Evolutionary conservation across 2,329 filamentous ascomycete species (phyloP).

Genomic region (Cladosporium sp.): DNA sequence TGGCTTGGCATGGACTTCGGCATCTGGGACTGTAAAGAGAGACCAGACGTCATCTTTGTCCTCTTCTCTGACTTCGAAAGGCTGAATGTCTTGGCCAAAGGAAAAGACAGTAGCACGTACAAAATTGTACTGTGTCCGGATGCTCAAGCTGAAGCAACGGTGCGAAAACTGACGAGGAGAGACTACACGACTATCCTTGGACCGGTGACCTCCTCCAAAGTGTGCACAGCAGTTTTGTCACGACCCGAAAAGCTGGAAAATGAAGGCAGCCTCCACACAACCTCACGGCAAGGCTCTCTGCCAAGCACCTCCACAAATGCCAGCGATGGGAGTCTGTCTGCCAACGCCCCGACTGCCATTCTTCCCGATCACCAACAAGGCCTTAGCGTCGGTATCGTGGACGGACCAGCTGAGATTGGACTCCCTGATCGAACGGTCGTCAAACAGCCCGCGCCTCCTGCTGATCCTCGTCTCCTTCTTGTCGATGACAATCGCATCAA

Average conservation of each 20-base stretch:
- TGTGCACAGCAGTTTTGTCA: not conserved
- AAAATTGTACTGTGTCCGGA: conserved; percentile 6
- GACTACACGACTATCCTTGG: not conserved
- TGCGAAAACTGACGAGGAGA: not conserved
- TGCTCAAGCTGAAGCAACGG: not conserved
- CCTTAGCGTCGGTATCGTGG: not conserved
- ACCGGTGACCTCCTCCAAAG: conserved; percentile 2
- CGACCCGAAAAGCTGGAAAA: not conserved
- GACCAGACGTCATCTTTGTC: not conserved
- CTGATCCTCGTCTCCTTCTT: conserved; percentile 14
- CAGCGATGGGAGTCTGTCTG: not conserved
- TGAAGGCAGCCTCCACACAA: not conserved
- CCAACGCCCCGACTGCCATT: not conserved
- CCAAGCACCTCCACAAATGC: not conserved
- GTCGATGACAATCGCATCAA: conserved; percentile 25
- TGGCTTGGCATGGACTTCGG: conserved; percentile 1
- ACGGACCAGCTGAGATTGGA: not conserved
- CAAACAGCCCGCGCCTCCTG: not conserved
- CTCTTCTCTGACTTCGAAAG: not conserved
- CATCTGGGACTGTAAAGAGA: not conserved
- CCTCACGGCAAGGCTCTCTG: not conserved
- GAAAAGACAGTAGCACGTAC: not conserved
- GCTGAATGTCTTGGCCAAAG: not conserved
- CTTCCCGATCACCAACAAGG: not conserved
- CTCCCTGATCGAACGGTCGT: not conserved